A percentile compares a stretch with the other conserved stretches of the same genome.
Evolutionary conservation across 495 filamentous ascomycete species (phyloP).

Genomic region (Penicillium longicatenatum): DNA sequence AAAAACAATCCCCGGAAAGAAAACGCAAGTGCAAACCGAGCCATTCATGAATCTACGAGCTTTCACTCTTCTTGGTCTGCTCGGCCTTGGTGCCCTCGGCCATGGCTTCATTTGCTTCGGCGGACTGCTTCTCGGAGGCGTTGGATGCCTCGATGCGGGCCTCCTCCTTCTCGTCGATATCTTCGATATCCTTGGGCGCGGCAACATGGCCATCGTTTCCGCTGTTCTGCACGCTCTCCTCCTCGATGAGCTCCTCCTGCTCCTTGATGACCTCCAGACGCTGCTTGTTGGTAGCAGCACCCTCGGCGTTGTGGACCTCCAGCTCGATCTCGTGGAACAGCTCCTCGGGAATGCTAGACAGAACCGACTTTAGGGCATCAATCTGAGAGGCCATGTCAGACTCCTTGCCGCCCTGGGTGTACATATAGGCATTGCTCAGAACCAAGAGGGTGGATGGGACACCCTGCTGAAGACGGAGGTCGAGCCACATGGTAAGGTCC

Average conservation of each 20-base stretch:
- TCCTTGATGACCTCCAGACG: constrained; percentile 98
- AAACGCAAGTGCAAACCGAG: constrained; percentile 11
- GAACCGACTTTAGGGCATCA: constrained; percentile 86
- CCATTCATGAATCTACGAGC: constrained; percentile 25
- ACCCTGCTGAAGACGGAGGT: constrained; percentile 87
- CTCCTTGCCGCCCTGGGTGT: constrained; percentile 81
- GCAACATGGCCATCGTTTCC: constrained; percentile 61
- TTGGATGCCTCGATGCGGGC: constrained; percentile 31
- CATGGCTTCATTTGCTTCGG: constrained; percentile 46
- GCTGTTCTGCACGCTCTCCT: constrained; percentile 90
- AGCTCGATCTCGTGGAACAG: constrained; percentile 99
- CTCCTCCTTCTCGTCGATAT: constrained; percentile 80
- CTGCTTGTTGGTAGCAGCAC: constrained; percentile 98
- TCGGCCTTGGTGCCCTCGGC: constrained; percentile 42
- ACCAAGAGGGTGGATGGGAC: constrained; percentile 95
- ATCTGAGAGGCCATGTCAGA: constrained; percentile 86
- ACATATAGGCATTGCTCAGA: constrained; percentile 96
- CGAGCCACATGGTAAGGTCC: constrained; percentile 92
- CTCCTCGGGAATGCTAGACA: constrained; percentile 95
- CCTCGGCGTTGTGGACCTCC: constrained; percentile 95
- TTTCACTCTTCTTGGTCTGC: constrained; percentile 32
- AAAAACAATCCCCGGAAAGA: constrained; percentile 5
- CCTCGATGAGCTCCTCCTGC: constrained; percentile 96
- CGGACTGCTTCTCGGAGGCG: constrained; percentile 31
- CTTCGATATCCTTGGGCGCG: constrained; percentile 69